A percentile compares a stretch with the other conserved stretches of the same genome.
Conservation (phyloP, 495 filamentous ascomycete species). For the Apiosordaria backusii region DNA sequence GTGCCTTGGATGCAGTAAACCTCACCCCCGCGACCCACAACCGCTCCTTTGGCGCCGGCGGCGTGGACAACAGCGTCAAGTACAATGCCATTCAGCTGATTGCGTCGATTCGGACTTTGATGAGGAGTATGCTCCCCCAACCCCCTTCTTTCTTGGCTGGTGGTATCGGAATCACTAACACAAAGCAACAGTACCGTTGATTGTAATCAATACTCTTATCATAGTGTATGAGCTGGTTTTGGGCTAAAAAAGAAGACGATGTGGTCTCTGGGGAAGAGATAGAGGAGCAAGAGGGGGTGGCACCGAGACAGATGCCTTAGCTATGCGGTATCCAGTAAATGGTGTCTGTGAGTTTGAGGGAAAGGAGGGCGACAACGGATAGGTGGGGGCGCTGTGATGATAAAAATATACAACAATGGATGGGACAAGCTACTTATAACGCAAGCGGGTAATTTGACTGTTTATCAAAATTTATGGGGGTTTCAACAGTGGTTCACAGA, state of each 20-base stretch:
- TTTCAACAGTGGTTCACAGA: too few relatives aligned
- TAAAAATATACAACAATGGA: neutral
- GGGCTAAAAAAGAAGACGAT: slow-evolving; percentile 64
- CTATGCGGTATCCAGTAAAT: too few relatives aligned
- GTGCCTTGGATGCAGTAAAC: slow-evolving; percentile 61
- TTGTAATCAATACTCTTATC: slow-evolving; percentile 84
- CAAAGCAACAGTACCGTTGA: slow-evolving; percentile 71
- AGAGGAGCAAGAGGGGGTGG: too few relatives aligned
- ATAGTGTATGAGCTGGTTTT: slow-evolving; percentile 87
- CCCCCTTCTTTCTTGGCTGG: slow-evolving; percentile 1
- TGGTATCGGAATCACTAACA: neutral
- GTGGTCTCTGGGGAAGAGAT: too few relatives aligned
- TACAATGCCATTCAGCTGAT: slow-evolving; percentile 85
- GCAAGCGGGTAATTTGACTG: neutral
- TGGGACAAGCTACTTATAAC: neutral
- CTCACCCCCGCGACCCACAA: slow-evolving; percentile 66
- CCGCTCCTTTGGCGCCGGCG: slow-evolving; percentile 62
- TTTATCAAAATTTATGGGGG: too few relatives aligned
- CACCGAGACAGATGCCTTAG: too few relatives aligned
- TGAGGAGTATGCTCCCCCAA: slow-evolving; percentile 71
- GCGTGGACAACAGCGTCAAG: slow-evolving; percentile 75
- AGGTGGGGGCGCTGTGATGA: neutral
- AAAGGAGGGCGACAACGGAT: neutral
- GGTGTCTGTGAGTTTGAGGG: neutral
- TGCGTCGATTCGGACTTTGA: slow-evolving; percentile 83